Conservation (phyloP, 148 eudicot species). For the Camellia lanceoleosa region DNA sequence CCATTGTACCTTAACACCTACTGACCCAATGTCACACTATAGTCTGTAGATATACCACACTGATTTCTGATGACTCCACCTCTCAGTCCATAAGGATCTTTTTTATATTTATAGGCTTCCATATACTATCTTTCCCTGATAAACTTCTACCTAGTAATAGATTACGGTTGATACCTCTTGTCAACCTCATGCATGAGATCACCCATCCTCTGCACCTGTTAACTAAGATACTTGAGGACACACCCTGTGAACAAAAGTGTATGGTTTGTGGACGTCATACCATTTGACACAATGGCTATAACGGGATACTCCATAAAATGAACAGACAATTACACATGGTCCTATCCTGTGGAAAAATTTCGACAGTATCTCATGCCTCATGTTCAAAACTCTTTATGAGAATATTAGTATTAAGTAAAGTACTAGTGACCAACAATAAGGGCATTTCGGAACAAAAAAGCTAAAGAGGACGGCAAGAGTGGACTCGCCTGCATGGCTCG, state of each 20-base stretch:
- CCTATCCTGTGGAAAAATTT: background rate
- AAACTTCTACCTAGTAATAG: background rate
- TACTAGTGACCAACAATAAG: background rate
- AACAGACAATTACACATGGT: background rate
- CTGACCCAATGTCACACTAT: background rate
- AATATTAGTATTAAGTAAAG: background rate
- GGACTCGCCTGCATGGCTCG: background rate
- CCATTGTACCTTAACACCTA: background rate
- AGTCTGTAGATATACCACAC: background rate
- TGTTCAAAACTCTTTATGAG: background rate
- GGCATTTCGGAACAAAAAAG: background rate
- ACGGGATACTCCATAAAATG: background rate
- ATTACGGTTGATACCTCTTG: background rate
- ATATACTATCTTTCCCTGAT: background rate
- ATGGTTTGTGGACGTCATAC: background rate
- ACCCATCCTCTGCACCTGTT: background rate
- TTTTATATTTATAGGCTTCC: background rate
- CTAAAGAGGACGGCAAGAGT: background rate
- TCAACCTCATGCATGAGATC: background rate
- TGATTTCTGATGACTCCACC: background rate
- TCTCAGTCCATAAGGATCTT: background rate
- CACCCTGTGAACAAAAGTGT: background rate
- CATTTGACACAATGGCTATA: no score
- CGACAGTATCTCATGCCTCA: conserved; percentile 3
- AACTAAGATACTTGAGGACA: background rate